phyloP scores from a whole-genome alignment of 805 yeast species.

The Diddensiella santjacobensis region DNA sequence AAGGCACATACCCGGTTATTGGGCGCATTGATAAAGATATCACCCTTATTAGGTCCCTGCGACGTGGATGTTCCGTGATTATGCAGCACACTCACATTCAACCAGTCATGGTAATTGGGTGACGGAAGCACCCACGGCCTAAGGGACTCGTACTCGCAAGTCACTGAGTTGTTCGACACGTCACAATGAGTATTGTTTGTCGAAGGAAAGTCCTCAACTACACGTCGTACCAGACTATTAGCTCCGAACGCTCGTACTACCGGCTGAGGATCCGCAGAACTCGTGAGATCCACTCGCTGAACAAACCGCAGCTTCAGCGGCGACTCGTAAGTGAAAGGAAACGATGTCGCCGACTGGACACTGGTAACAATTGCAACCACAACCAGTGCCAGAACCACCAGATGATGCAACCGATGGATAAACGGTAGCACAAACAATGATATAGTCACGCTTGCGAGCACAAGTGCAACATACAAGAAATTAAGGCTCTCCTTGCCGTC shows the following conservation, averaged over 20 bases:
- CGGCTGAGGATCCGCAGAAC: constrained; percentile 31
- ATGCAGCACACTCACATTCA: constrained; percentile 49
- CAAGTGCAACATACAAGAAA: constrained; percentile 36
- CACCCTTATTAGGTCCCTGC: constrained; percentile 3
- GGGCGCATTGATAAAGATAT: constrained; percentile 50
- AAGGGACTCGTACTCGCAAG: constrained; percentile 50
- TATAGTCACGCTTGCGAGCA: constrained; percentile 37
- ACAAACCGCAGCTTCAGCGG: constrained; percentile 74
- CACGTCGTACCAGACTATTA: constrained; percentile 42
- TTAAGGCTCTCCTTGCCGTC: constrained; percentile 51
- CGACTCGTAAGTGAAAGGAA: constrained; percentile 56
- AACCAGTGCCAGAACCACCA: constrained; percentile 42
- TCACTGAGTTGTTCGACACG: neutral
- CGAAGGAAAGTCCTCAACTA: constrained; percentile 63
- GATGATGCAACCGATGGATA: constrained; percentile 58
- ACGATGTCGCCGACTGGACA: constrained; percentile 31
- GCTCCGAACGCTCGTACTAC: constrained; percentile 49
- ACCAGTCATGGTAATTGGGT: constrained; percentile 40
- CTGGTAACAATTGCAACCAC: constrained; percentile 39
- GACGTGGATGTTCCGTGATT: constrained; percentile 36
- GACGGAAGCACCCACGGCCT: constrained; percentile 48
- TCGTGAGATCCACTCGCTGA: constrained; percentile 53
- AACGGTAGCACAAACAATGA: constrained; percentile 61
- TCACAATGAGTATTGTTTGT: constrained; percentile 35
- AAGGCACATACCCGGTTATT: constrained; percentile 65